phyloP scores from a whole-genome alignment of 139 green algal genomes.

The Volvox africanus region DNA sequence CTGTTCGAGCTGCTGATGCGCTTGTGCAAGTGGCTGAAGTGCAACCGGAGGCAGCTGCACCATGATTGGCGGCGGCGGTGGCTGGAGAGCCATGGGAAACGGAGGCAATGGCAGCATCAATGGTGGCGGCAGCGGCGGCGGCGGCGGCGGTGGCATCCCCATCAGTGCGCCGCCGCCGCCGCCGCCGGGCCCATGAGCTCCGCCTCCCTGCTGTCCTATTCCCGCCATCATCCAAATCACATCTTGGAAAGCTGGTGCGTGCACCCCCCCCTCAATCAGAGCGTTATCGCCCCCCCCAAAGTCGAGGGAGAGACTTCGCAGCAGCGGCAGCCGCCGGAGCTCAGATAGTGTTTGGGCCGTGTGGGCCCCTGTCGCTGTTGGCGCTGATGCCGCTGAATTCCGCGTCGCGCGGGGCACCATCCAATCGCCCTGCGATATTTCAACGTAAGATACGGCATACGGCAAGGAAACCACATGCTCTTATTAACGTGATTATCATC shows the following conservation, averaged over 20 bases:
- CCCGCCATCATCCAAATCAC: conserved; percentile 6
- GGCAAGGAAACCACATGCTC: no score
- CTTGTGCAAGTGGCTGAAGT: not conserved
- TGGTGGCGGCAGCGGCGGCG: not conserved
- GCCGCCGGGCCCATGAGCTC: not conserved
- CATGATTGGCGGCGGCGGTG: not conserved
- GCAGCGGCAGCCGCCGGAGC: not conserved
- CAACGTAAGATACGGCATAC: no score
- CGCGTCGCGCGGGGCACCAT: conserved; percentile 3
- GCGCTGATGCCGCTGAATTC: not conserved
- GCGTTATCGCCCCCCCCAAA: not conserved
- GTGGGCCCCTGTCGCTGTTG: not conserved
- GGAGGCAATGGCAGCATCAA: not conserved
- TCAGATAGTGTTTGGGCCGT: not conserved
- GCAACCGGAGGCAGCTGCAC: not conserved
- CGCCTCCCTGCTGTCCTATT: not conserved
- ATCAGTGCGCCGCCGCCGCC: not conserved
- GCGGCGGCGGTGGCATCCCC: not conserved
- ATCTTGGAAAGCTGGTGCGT: not conserved
- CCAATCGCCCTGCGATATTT: conserved; percentile 18
- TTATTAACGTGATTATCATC: no score
- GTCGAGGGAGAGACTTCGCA: conserved; percentile 9
- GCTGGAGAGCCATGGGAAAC: not conserved
- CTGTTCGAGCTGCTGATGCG: not conserved
- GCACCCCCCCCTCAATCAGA: not conserved